Base-by-base conservation (phyloP, 2,329 filamentous ascomycete genomes). In the Gremmenia infestans region DNA sequence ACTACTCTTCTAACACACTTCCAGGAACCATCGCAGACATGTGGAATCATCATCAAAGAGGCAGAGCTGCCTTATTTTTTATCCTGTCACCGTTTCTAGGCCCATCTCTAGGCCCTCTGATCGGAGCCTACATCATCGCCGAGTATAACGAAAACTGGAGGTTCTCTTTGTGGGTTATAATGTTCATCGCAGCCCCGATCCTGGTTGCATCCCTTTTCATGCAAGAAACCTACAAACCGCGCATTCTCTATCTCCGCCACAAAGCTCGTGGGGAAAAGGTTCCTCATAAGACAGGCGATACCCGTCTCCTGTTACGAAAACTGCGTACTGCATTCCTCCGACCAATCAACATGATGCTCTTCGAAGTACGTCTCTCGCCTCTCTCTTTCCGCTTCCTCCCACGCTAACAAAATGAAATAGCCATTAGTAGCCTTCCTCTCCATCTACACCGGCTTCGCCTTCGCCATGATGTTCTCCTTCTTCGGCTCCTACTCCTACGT, bases 261-360 rank as follows among this genome's bases (percentile, higher is more conserved):
- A 63, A 62, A 47, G 59, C 76, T 74, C 1, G 64, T 76, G 1
- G 73, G 2, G 42, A 28, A 11, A 62, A 63, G 39, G 28, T 51
- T 14, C 23, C 43, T 11, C 55, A 58, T 25, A 48, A 58, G 49
- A 48, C 52, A 43, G 62, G 63, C 15, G 63, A 60, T 39, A 61
- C 60, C 6, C 46, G 19, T 40, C 42, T 65, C 11, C 43, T 63
- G 5, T 14, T 67, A 1, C 53, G 39, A 17, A 65, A 65, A 45
- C 47, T 67, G 2, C 32, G 48, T 1, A 51, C 67, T 72, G 54
- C 58, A 14, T 37, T 65, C 23, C 57, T 80, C 15, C 73, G 81
- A 11, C 82, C 82, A 0, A 14, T 83, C 0, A 74, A 77, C 47
- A 85, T 88, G 77, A 73, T 87, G 17, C 64, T 83, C 37, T 77